Percentiles rank a stretch among this genome's conserved stretches.
Conservation (phyloP, 2,329 filamentous ascomycete species). For the Pezicula carpinea region DNA sequence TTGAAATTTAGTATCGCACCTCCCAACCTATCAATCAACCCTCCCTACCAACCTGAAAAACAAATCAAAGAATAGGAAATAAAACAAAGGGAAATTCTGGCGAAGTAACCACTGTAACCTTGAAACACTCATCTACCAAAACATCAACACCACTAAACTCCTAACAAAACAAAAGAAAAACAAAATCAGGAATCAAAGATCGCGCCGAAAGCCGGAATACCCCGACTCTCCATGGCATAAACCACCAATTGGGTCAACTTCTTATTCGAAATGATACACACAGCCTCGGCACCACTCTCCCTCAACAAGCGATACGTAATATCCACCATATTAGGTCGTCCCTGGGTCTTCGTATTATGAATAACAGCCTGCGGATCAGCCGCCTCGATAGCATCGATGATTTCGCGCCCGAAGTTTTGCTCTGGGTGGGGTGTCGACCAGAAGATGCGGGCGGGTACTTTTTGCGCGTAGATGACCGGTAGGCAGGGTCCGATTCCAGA, state of each 20-base stretch:
- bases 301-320: constrained; percentile 24
- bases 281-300: constrained; percentile 32
- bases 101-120: no score
- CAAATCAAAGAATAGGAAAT: no score
- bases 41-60: no score
- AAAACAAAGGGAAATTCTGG: no score
- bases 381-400: constrained; percentile 26
- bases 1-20: no score
- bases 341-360: constrained; percentile 30
- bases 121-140: no score
- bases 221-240: constrained; percentile 33
- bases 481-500: constrained; percentile 69
- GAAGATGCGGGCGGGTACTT: constrained; percentile 24
- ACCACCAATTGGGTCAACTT: constrained; percentile 33
- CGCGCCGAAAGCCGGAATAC: constrained; percentile 32
- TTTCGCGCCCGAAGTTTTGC: constrained; percentile 30
- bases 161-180: constrained; percentile 20
- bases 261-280: constrained; percentile 34
- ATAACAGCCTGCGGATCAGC: constrained; percentile 31
- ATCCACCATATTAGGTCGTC: constrained; percentile 30
- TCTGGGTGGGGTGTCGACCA: constrained; percentile 33
- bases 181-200: constrained; percentile 28
- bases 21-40: no score
- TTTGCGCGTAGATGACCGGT: constrained; percentile 21
- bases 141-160: no score